Evolutionary conservation across 768 basidiomycete genomes (phyloP), one percentile per base, ranked within the genome.

Genomic region (Termitomyces sp.): DNA sequence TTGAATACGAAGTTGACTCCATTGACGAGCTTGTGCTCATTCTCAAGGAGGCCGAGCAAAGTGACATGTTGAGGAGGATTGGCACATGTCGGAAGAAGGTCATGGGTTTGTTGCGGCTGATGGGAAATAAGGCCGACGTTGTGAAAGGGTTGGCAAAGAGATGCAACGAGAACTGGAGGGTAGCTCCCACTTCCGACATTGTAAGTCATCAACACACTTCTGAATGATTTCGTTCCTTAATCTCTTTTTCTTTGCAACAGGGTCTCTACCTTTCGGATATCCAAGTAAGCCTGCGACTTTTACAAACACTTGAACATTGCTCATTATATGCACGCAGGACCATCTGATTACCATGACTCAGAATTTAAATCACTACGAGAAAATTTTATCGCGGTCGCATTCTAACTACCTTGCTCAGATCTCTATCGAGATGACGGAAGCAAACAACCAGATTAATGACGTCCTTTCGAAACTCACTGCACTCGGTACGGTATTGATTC

Each of bases 281-380:
- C 65, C 95, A 94, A 76, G 86, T 84, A 65, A 50, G 57, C 56
- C 6, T 39, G 7, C 4, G 51, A 24, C 15, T 24, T 33, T 12
- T 12, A 15, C 31, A 50, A 16, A 31, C n/a, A 4, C n/a, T n/a
- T 39, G 20, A 33, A 18, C 8, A 16, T 15, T 41, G 15, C 34
- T 55, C 12, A 48, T 44, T 16, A 41, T 18, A 39, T 31, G 48
- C 22, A 36, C 16, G 48, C n/a, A 77, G 82, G 97, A 99, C 72
- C 97, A 99, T 76, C 75, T 99, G 72, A 98, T 98, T 73, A 99
- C 97, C 22, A 98, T 98, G 95, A 99, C 97, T 2, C 97, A 99
- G 75, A 98, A 96, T 70, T 71, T 99, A 80, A 99, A 98, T 71
- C 97, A 98, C 74, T 99, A 98, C 78, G 97, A 99, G 71, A 99